Conservation (phyloP, 2,329 filamentous ascomycete species). For the Cucurbitaria berberidis region DNA sequence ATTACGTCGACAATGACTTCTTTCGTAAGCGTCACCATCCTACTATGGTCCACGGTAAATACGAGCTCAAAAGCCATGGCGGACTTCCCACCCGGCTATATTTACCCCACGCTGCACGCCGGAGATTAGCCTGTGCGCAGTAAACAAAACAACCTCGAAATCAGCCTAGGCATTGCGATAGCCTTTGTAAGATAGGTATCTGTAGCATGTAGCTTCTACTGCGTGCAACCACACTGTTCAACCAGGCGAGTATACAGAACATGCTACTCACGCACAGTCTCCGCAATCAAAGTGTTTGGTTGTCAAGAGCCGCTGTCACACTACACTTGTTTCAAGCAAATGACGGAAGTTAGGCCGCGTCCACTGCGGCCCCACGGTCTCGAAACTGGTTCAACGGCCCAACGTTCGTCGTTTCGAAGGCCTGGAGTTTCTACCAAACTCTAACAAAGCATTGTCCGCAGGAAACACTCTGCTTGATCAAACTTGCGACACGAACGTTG, state of each 20-base stretch:
- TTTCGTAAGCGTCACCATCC: constrained; percentile 2
- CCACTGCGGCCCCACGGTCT: constrained; percentile 14
- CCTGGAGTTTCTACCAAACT: constrained; percentile 4
- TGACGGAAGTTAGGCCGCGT: constrained; percentile 10
- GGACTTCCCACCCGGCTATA: not conserved
- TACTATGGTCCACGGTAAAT: constrained; percentile 13
- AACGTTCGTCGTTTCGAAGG: constrained; percentile 11
- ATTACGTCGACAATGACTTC: too few relatives aligned
- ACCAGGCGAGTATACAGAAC: not conserved
- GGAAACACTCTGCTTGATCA: not conserved
- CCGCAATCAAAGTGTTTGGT: not conserved
- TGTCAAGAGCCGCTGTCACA: constrained; percentile 13
- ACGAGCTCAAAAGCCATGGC: constrained; percentile 2
- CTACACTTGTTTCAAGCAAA: constrained; percentile 33
- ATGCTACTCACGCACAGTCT: not conserved
- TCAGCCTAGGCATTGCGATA: too few relatives aligned
- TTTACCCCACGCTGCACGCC: not conserved
- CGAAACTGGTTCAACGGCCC: constrained; percentile 13
- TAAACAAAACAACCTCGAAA: constrained; percentile 2
- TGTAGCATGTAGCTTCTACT: not conserved
- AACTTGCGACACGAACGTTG: constrained; percentile 16
- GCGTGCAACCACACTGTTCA: not conserved
- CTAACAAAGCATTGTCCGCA: constrained; percentile 3
- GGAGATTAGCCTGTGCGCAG: constrained; percentile 4
- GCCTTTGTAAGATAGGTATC: not conserved